A percentile compares a stretch with the other conserved stretches of the same genome.
Evolutionary conservation across 164 flowering plant genomes (phyloP).

Genomic region (Nymphaea thermarum): DNA sequence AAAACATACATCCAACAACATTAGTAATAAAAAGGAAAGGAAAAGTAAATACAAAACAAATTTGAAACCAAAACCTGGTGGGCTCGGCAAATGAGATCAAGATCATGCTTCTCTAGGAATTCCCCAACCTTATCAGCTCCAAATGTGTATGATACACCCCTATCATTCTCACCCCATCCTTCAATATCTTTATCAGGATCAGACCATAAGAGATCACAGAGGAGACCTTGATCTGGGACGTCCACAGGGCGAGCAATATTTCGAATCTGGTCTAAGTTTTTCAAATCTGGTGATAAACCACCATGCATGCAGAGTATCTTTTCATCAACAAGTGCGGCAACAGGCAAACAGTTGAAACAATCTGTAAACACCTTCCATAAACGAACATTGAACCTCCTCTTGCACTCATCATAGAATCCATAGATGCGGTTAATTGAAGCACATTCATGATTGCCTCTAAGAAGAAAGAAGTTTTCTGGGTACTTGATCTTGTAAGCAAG

Average conservation of each 20-base stretch:
- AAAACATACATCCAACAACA: no score
- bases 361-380: slow-evolving; percentile 48
- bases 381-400: slow-evolving; percentile 48
- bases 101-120: slow-evolving; percentile 46
- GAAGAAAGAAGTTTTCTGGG: slow-evolving; percentile 48
- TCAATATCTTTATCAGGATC: slow-evolving; percentile 46
- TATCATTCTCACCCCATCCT: slow-evolving; percentile 59
- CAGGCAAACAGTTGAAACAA: slow-evolving; percentile 52
- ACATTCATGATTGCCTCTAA: slow-evolving; percentile 53
- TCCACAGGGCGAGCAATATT: slow-evolving; percentile 45
- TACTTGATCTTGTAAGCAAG: slow-evolving; percentile 55
- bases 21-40: no score
- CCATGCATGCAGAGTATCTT: slow-evolving; percentile 70
- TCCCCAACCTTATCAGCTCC: slow-evolving; percentile 50
- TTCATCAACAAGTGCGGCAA: slow-evolving; percentile 52
- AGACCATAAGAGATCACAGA: slow-evolving; percentile 56
- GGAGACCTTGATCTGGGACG: slow-evolving; percentile 57
- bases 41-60: no score
- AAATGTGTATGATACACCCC: slow-evolving; percentile 54
- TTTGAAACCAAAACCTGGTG: slow-evolving; percentile 30
- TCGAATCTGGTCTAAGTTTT: slow-evolving; percentile 42
- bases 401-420: slow-evolving; percentile 56
- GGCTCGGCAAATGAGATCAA: slow-evolving; percentile 56
- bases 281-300: slow-evolving; percentile 54
- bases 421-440: slow-evolving; percentile 49